Conservation (phyloP, 139 green algal species). For the Yamagishiella unicocca region DNA sequence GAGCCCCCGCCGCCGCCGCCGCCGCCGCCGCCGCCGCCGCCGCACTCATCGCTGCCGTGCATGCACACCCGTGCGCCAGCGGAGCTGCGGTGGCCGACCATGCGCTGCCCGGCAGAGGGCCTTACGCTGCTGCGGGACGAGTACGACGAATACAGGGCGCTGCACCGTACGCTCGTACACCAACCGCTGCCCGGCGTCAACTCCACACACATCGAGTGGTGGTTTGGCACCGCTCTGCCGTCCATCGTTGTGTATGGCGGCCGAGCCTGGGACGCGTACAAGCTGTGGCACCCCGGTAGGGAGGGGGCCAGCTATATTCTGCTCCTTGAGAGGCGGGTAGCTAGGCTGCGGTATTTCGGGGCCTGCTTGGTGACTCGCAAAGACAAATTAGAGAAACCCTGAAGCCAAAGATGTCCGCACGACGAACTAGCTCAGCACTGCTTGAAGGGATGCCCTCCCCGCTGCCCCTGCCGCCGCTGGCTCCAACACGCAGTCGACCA, state of each 20-base stretch:
- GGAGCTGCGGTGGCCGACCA: conserved; percentile 15
- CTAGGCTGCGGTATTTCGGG: too few species aligned
- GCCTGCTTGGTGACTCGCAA: too few species aligned
- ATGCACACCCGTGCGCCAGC: conserved; percentile 15
- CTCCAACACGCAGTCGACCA: conserved; percentile 40
- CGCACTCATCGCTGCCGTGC: neutral
- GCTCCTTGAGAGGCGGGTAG: too few species aligned
- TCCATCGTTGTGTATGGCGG: neutral
- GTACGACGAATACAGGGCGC: conserved; percentile 10
- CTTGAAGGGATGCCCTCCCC: too few species aligned
- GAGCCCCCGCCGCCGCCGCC: neutral
- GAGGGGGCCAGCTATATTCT: too few species aligned
- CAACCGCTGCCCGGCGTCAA: conserved; percentile 32
- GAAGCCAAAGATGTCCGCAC: too few species aligned
- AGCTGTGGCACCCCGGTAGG: conserved; percentile 36
- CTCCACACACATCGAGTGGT: conserved; percentile 12
- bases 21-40: neutral
- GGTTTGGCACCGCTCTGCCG: conserved; percentile 17
- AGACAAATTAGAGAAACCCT: too few species aligned
- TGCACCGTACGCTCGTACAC: conserved; percentile 29
- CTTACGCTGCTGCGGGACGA: neutral
- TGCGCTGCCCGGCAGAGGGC: conserved; percentile 13
- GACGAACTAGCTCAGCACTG: too few species aligned
- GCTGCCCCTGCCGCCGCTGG: too few species aligned
- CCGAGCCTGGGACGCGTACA: conserved; percentile 9